Base-by-base conservation (phyloP, 768 basidiomycete genomes). In the Pulveroboletus frians region DNA sequence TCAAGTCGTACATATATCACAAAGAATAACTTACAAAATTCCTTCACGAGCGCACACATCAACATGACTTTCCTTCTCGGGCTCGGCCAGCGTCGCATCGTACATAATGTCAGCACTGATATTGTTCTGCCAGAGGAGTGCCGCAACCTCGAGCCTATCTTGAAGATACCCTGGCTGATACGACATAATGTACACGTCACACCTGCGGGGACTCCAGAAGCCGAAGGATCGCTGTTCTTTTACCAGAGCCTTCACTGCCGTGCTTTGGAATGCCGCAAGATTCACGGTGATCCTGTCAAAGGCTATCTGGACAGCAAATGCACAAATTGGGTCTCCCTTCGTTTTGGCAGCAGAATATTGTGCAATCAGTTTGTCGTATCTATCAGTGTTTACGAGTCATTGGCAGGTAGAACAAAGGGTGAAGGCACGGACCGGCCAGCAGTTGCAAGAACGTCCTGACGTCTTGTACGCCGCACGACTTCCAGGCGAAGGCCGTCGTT, bases 81-180 rank as follows among this genome's bases (percentile, higher is more conserved):
- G 63, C 47, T 83, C 82, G 5, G 73, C 71, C 35, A 91, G 62
- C 11, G 80, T 84, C 2, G 79, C 76, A 52, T 92, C 90, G 58
- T 92, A 92, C 85, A 92, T 89, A 46, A 92, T 71, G 66, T 92
- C 90, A 0, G 88, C 84, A 55, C 88, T 90, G 62, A 92, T 91
- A 43, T 80, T 81, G 57, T 90, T 75, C 58, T 81, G 76, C 90
- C 90, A 92, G 30, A 92, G 69, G 43, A 84, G 77, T 0, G 87
- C 72, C 11, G 81, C 85, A 2, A 90, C 77, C 57, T 92, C 87
- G 15, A 92, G 74, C 37, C 90, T 76, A 44, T 91, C 90, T 53
- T 83, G 79, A 31, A 92, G 70, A 59, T 83, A 76, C 9, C 90
- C 89, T 8, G 80, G 72, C 52, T 87, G 82, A 51, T 84, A 88